Conservation (phyloP, 768 basidiomycete species). For the Lactifluus piperatus region DNA sequence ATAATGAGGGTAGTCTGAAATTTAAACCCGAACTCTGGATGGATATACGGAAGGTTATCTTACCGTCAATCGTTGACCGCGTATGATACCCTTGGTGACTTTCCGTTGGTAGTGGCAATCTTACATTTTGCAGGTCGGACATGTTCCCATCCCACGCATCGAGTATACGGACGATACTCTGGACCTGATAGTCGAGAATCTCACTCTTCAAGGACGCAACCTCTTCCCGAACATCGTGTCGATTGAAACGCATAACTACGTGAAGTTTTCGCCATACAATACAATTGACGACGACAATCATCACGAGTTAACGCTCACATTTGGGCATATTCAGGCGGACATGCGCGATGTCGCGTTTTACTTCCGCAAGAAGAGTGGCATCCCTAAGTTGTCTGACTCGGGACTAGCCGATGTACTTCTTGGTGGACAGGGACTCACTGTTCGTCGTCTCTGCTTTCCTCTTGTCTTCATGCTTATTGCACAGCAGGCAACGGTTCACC, state of each 20-base stretch:
- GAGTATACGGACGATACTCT: slow-evolving; percentile 85
- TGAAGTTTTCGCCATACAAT: slow-evolving; percentile 79
- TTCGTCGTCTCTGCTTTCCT: slow-evolving; percentile 25
- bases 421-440: slow-evolving; percentile 74
- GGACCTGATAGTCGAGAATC: slow-evolving; percentile 90
- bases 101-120: not conserved
- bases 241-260: slow-evolving; percentile 69
- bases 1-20: slow-evolving; percentile 69
- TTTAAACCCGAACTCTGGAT: slow-evolving; percentile 89
- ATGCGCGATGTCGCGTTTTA: slow-evolving; percentile 92
- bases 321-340: slow-evolving; percentile 86
- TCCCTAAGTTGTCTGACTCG: slow-evolving; percentile 71
- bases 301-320: slow-evolving; percentile 67
- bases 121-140: slow-evolving; percentile 43
- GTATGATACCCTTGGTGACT: slow-evolving; percentile 31
- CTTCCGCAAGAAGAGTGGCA: slow-evolving; percentile 77
- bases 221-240: slow-evolving; percentile 75
- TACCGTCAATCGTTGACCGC: slow-evolving; percentile 70
- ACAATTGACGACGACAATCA: slow-evolving; percentile 44
- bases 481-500: slow-evolving; percentile 44
- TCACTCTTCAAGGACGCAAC: slow-evolving; percentile 81
- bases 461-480: not conserved
- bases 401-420: slow-evolving; percentile 82
- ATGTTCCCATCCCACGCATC: slow-evolving; percentile 85
- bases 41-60: slow-evolving; percentile 75